Evolutionary conservation across 495 filamentous ascomycete species (phyloP).

Genomic region (Thermothielavioides terrestris): DNA sequence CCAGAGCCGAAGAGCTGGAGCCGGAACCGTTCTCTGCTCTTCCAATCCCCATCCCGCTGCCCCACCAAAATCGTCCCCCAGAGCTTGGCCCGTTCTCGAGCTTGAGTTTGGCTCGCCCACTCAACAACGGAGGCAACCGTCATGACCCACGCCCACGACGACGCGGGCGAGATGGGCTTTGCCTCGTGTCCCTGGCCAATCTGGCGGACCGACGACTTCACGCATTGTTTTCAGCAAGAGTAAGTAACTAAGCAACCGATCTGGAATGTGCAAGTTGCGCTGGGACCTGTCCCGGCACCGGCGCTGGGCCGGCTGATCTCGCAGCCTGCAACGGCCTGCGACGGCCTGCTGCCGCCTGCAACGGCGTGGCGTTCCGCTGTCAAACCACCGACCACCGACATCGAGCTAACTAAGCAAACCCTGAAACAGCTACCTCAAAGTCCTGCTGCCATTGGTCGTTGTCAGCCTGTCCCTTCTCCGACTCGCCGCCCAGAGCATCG

Average conservation of each 20-base stretch:
- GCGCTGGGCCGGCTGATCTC: not conserved
- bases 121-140: not conserved
- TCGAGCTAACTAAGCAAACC: slow-evolving; percentile 7
- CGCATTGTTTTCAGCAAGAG: slow-evolving; percentile 81
- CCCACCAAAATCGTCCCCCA: no score
- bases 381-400: not conserved
- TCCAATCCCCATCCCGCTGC: no score
- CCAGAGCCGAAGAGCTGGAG: no score
- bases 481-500: slow-evolving; percentile 48
- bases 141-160: slow-evolving; percentile 7
- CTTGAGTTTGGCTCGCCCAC: not conserved
- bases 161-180: slow-evolving; percentile 41
- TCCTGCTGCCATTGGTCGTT: slow-evolving; percentile 67
- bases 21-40: no score
- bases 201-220: slow-evolving; percentile 86
- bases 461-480: slow-evolving; percentile 61
- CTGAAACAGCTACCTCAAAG: slow-evolving; percentile 64
- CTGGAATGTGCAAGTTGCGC: not conserved
- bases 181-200: slow-evolving; percentile 69
- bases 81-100: not conserved
- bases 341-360: no score
- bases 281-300: not conserved
- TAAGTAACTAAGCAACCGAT: slow-evolving; percentile 26
- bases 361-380: not conserved
- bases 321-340: no score